These are phyloP conservation scores for Zychaea mexicana DNA, from an alignment of 371 early-diverging fungal species.

Conservation along the genomic window DNA sequence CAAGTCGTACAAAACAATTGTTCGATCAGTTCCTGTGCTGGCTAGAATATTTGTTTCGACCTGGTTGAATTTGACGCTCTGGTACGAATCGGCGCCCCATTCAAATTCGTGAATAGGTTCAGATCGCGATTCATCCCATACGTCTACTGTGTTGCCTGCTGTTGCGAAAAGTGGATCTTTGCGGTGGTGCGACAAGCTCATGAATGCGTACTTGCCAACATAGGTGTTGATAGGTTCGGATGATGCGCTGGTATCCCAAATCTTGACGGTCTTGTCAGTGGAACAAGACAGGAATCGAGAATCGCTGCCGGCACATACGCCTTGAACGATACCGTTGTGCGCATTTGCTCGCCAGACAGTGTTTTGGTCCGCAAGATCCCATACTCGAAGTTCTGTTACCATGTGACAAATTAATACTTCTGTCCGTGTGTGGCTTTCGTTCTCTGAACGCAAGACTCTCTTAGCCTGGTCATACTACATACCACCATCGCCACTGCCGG, in stretches of 20 bases:
- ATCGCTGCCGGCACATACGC: conserved; percentile 71
- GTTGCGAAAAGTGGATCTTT: conserved; percentile 85
- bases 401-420: neutral
- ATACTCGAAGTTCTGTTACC: conserved; percentile 74
- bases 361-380: conserved; percentile 78
- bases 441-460: too few relatives aligned
- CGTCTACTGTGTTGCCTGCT: conserved; percentile 78
- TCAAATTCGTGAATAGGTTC: conserved; percentile 82
- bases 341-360: conserved; percentile 76
- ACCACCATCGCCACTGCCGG: conserved; percentile 96
- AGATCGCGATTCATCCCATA: conserved; percentile 92
- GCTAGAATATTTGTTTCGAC: conserved; percentile 91
- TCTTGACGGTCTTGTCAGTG: conserved; percentile 85
- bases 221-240: conserved; percentile 72
- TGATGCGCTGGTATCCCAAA: conserved; percentile 68
- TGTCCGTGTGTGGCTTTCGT: neutral
- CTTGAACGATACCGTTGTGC: conserved; percentile 83
- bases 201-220: conserved; percentile 77
- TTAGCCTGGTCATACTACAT: conserved; percentile 1
- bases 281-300: conserved; percentile 83
- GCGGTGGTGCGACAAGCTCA: conserved; percentile 84
- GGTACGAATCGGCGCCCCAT: conserved; percentile 96
- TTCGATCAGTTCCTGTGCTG: conserved; percentile 89
- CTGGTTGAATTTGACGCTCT: conserved; percentile 92
- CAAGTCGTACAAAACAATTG: conserved; percentile 92